These are phyloP conservation scores for Komagataella ulmi DNA, from an alignment of 805 yeast species.

Conservation along the genomic window DNA sequence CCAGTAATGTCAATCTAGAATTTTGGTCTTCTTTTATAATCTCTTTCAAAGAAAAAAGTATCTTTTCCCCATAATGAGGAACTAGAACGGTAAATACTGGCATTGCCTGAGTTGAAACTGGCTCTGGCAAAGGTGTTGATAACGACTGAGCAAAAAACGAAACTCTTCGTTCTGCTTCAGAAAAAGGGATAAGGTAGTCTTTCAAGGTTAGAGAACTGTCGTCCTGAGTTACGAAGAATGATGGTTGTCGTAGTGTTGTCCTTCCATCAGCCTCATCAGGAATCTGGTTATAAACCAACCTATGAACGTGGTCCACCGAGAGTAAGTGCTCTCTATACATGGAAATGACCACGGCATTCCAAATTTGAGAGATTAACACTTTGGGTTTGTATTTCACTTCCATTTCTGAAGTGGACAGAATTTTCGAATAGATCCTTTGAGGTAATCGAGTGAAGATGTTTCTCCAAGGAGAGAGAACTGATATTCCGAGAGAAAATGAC, in stretches of 20 bases:
- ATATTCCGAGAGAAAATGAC: conserved; percentile 37
- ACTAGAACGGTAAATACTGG: conserved; percentile 37
- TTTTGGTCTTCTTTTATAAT: conserved; percentile 29
- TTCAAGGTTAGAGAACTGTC: conserved; percentile 23
- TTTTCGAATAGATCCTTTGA: conserved; percentile 32
- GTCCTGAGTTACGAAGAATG: conserved; percentile 35
- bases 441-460: conserved; percentile 39
- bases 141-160: conserved; percentile 41
- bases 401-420: conserved; percentile 29
- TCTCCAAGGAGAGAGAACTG: conserved; percentile 46
- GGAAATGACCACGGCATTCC: conserved; percentile 41
- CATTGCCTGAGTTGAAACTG: conserved; percentile 31
- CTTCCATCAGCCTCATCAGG: conserved; percentile 33
- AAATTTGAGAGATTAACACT: conserved; percentile 29
- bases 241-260: conserved; percentile 22
- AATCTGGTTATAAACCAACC: conserved; percentile 23
- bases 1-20: conserved; percentile 49
- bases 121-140: conserved; percentile 33
- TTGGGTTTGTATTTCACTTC: conserved; percentile 27
- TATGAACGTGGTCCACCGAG: conserved; percentile 33
- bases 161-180: conserved; percentile 39
- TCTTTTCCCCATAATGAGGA: conserved; percentile 40
- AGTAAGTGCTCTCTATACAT: conserved; percentile 41
- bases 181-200: conserved; percentile 27
- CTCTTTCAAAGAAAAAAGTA: conserved; percentile 28